Evolutionary conservation across 2,329 filamentous ascomycete genomes (phyloP).

Genomic region (Ophiocordyceps sinensis): DNA sequence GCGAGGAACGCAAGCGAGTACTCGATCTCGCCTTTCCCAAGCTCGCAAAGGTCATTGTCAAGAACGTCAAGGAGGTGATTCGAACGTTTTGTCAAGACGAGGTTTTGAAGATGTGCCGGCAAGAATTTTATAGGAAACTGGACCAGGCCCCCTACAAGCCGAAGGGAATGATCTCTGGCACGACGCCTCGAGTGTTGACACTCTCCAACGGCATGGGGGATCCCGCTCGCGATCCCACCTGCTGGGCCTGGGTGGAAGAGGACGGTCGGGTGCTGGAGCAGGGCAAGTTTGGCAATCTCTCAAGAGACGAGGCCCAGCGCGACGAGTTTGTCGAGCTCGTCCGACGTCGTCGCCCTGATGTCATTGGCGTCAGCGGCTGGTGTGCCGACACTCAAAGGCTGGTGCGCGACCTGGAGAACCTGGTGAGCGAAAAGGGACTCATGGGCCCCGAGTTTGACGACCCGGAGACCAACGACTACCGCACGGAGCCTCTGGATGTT

Average conservation of each 20-base stretch:
- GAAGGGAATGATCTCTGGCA: constrained; percentile 80
- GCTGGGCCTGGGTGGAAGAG: constrained; percentile 88
- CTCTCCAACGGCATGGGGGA: constrained; percentile 76
- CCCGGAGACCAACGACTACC: constrained; percentile 57
- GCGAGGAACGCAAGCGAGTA: constrained; percentile 71
- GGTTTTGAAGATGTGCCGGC: constrained; percentile 74
- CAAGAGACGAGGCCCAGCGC: constrained; percentile 50
- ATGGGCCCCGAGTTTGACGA: constrained; percentile 74
- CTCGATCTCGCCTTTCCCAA: constrained; percentile 70
- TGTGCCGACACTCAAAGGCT: constrained; percentile 76
- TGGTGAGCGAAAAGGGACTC: constrained; percentile 65
- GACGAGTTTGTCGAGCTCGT: constrained; percentile 67
- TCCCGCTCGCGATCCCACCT: constrained; percentile 59
- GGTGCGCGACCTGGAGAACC: constrained; percentile 63
- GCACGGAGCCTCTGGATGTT: constrained; percentile 70
- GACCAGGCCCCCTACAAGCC: constrained; percentile 96
- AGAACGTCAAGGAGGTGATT: constrained; percentile 87
- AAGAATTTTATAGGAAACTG: constrained; percentile 76
- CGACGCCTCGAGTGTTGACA: constrained; percentile 71
- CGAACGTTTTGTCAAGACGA: constrained; percentile 89
- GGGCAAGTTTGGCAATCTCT: constrained; percentile 71
- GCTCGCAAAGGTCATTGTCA: constrained; percentile 70
- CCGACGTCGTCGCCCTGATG: constrained; percentile 69
- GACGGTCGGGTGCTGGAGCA: constrained; percentile 81
- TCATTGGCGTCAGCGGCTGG: constrained; percentile 80